Percentiles rank a stretch among this genome's conserved stretches.
These are phyloP conservation scores for Hericium alpestre DNA, from an alignment of 768 basidiomycete species.

Conservation along the genomic window DNA sequence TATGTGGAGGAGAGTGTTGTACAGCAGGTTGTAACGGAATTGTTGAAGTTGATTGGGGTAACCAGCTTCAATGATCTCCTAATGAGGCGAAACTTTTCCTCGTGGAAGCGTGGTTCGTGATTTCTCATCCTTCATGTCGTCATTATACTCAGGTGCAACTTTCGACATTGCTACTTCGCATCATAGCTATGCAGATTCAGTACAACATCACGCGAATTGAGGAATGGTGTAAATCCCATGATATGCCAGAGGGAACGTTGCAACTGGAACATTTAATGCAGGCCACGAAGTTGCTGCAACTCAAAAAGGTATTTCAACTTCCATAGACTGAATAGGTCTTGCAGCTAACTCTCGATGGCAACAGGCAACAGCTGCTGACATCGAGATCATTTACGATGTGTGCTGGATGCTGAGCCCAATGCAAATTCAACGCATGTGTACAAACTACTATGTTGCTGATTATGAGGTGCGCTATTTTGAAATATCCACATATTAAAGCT, in stretches of 20 bases:
- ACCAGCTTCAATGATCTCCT: slow-evolving; percentile 96
- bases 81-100: slow-evolving; percentile 98
- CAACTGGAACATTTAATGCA: slow-evolving; percentile 99
- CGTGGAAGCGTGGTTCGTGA: slow-evolving; percentile 91
- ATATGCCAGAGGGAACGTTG: slow-evolving; percentile 97
- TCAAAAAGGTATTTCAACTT: slow-evolving; percentile 71
- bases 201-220: slow-evolving; percentile 97
- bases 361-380: slow-evolving; percentile 86
- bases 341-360: not conserved
- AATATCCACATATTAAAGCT: not conserved
- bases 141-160: not conserved
- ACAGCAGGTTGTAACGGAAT: slow-evolving; percentile 89
- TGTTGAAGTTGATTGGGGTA: slow-evolving; percentile 91
- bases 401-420: slow-evolving; percentile 99
- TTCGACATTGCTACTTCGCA: not conserved
- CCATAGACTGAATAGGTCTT: no score
- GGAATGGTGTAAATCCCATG: slow-evolving; percentile 99
- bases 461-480: slow-evolving; percentile 62
- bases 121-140: not conserved
- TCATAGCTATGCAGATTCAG: slow-evolving; percentile 96
- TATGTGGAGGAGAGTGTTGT: slow-evolving; percentile 97
- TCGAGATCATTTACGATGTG: slow-evolving; percentile 98
- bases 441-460: slow-evolving; percentile 97
- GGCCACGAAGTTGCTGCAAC: slow-evolving; percentile 92
- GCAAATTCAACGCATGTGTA: slow-evolving; percentile 99